Conservation (phyloP, 768 basidiomycete genomes). For the Leucocoprinus birnbaumii region DNA sequence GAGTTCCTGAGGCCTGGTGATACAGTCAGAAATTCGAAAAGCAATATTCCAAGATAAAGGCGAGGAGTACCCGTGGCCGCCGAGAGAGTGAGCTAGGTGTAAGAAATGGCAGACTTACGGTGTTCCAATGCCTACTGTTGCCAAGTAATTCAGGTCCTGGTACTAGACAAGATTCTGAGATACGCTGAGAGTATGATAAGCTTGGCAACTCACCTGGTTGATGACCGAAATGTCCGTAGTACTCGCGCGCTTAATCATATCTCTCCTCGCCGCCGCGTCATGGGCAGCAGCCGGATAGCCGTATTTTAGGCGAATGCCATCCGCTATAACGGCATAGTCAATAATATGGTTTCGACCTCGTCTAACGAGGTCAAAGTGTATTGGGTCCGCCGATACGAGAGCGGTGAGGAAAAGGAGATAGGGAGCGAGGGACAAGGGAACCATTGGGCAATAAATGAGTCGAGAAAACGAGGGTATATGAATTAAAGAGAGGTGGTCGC, state of each 20-base stretch:
- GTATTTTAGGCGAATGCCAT: constrained; percentile 49
- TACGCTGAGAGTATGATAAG: background rate
- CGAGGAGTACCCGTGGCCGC: too few species aligned
- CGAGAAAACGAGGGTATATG: constrained; percentile 9
- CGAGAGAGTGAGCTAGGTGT: background rate
- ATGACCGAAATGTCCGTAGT: constrained; percentile 35
- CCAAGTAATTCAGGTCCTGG: constrained; percentile 58
- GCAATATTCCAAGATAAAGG: background rate
- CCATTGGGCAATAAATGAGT: constrained; percentile 10
- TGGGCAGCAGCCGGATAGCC: constrained; percentile 21
- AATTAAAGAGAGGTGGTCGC: constrained; percentile 5
- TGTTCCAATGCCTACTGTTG: constrained; percentile 51
- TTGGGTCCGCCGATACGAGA: constrained; percentile 30
- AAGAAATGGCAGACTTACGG: constrained; percentile 49
- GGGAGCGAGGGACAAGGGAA: constrained; percentile 23
- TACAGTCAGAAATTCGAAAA: background rate
- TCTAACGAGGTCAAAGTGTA: constrained; percentile 45
- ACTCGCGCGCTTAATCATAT: constrained; percentile 29
- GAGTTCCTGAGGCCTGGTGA: constrained; percentile 63
- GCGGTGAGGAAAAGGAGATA: constrained; percentile 25
- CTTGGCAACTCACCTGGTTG: constrained; percentile 45
- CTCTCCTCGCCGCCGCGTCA: constrained; percentile 7
- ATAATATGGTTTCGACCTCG: constrained; percentile 28
- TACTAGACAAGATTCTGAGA: constrained; percentile 28
- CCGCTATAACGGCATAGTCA: constrained; percentile 34